A percentile compares a stretch with the other conserved stretches of the same genome.
These are phyloP conservation scores for Euphorbia celastroides DNA, from an alignment of 441 rosid genomes.

Conservation along the genomic window DNA sequence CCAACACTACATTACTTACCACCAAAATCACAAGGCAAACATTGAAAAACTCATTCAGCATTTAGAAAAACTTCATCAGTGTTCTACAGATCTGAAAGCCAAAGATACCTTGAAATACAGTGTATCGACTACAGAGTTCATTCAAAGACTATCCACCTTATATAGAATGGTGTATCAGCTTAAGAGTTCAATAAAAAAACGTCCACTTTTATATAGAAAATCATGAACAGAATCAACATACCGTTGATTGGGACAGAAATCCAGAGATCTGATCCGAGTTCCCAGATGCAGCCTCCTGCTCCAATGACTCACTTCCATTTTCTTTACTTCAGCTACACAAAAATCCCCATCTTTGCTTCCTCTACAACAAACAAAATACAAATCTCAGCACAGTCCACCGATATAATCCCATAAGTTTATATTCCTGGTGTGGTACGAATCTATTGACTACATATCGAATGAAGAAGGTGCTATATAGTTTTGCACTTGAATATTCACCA, in stretches of 20 bases:
- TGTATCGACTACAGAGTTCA: not conserved
- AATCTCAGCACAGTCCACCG: not conserved
- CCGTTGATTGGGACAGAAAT: slow-evolving; percentile 86
- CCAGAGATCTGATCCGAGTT: slow-evolving; percentile 56
- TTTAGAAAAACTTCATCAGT: too few relatives aligned
- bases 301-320: slow-evolving; percentile 84
- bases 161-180: slow-evolving; percentile 1
- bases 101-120: not conserved
- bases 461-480: not conserved
- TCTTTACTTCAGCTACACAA: slow-evolving; percentile 74
- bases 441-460: not conserved
- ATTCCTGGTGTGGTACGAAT: not conserved
- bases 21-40: too few relatives aligned
- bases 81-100: too few relatives aligned
- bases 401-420: not conserved
- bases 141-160: too few relatives aligned
- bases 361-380: slow-evolving; percentile 31
- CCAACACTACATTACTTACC: slow-evolving; percentile 8
- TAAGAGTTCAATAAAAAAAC: not conserved
- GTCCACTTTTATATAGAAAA: not conserved
- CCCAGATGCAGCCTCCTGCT: slow-evolving; percentile 91
- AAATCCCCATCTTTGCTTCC: slow-evolving; percentile 94
- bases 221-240: slow-evolving; percentile 20
- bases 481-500: too few relatives aligned
- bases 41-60: too few relatives aligned